A percentile compares a stretch with the other conserved stretches of the same genome.
phyloP scores from a whole-genome alignment of 148 eudicot genomes.

The Rhododendron mucronatum region DNA sequence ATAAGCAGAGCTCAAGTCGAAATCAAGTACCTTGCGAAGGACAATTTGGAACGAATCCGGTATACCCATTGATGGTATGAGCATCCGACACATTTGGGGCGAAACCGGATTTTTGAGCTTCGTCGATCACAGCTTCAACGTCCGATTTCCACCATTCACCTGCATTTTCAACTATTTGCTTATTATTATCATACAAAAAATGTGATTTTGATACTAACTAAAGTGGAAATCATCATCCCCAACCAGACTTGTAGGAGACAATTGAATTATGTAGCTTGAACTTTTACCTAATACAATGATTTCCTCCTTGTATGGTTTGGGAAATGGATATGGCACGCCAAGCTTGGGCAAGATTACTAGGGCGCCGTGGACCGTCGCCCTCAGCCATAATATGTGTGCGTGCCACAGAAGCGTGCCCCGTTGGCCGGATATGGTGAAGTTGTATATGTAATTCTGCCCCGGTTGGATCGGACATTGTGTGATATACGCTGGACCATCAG shows the following conservation, averaged over 20 bases:
- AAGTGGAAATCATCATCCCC: not conserved
- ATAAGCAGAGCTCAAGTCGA: not conserved
- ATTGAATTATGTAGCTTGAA: too few relatives aligned
- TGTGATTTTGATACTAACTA: not conserved
- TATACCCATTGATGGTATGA: conserved; percentile 28
- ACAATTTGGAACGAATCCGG: conserved; percentile 17
- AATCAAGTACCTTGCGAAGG: conserved; percentile 4
- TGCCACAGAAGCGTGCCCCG: conserved; percentile 31
- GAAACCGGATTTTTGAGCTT: conserved; percentile 20
- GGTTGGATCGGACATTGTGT: conserved; percentile 33
- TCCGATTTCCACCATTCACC: conserved; percentile 55
- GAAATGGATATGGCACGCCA: conserved; percentile 28
- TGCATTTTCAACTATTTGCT: not conserved
- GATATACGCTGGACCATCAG: conserved; percentile 34
- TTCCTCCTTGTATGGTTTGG: conserved; percentile 25
- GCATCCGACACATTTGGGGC: conserved; percentile 29
- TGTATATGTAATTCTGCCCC: conserved; percentile 22
- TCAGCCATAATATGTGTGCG: conserved; percentile 28
- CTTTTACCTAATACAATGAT: conserved; percentile 16
- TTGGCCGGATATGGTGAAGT: conserved; percentile 28
- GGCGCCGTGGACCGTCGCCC: conserved; percentile 27
- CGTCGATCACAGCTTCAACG: conserved; percentile 27
- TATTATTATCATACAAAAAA: not conserved
- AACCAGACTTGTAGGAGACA: not conserved
- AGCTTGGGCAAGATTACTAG: conserved; percentile 25